These are phyloP conservation scores for Didymella segeticola DNA, from an alignment of 2,329 filamentous ascomycete species.

Conservation along the genomic window DNA sequence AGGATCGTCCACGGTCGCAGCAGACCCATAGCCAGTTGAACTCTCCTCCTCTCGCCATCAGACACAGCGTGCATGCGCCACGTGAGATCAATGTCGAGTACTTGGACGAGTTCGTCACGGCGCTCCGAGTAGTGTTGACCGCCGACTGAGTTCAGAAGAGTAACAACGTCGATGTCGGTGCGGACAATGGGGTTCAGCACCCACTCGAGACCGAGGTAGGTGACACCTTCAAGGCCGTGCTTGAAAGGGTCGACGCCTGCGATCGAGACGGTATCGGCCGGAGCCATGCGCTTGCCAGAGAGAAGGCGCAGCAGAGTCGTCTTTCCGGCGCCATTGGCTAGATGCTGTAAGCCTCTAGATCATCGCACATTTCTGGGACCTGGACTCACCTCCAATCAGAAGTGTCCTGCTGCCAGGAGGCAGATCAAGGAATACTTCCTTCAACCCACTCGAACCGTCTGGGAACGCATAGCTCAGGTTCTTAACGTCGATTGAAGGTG, in stretches of 20 bases:
- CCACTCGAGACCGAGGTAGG: constrained; percentile 97
- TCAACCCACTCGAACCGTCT: constrained; percentile 80
- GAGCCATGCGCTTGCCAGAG: constrained; percentile 92
- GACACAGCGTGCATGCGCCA: constrained; percentile 98
- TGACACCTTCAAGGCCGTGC: constrained; percentile 87
- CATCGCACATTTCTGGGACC: neutral
- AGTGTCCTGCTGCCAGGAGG: constrained; percentile 86
- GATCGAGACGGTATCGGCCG: constrained; percentile 74
- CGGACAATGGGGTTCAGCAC: constrained; percentile 96
- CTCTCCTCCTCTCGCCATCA: constrained; percentile 87
- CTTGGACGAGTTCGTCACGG: constrained; percentile 82
- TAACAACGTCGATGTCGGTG: constrained; percentile 89
- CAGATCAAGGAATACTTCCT: constrained; percentile 75
- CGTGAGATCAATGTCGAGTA: constrained; percentile 87
- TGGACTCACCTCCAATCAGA: constrained; percentile 75
- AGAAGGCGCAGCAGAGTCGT: constrained; percentile 94
- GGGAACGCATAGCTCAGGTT: constrained; percentile 88
- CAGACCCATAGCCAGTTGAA: constrained; percentile 96
- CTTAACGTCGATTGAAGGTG: constrained; percentile 73
- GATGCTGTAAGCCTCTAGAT: neutral
- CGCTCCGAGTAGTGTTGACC: constrained; percentile 82
- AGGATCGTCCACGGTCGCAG: constrained; percentile 90
- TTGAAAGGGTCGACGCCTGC: constrained; percentile 91
- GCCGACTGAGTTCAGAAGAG: constrained; percentile 84
- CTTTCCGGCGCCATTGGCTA: constrained; percentile 94